These are phyloP conservation scores for Termitomyces sp. DNA, from an alignment of 768 basidiomycete species.

Conservation along the genomic window DNA sequence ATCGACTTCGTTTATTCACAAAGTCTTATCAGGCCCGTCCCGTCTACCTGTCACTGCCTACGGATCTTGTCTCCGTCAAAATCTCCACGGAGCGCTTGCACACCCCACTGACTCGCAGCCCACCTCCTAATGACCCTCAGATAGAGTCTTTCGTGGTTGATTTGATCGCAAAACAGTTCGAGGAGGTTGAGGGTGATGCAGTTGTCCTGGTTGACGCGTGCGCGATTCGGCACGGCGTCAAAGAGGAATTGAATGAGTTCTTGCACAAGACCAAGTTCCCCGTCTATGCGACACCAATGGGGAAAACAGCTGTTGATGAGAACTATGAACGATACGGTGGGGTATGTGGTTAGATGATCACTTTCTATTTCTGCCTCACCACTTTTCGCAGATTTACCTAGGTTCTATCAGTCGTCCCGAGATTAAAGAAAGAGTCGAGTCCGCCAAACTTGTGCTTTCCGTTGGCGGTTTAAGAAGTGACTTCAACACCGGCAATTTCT, in stretches of 20 bases:
- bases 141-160: constrained; percentile 70
- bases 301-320: constrained; percentile 75
- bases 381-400: constrained; percentile 59
- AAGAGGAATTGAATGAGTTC: constrained; percentile 60
- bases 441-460: constrained; percentile 70
- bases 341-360: constrained; percentile 36
- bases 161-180: constrained; percentile 63
- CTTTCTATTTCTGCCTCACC: neutral
- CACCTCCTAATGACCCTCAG: constrained; percentile 50
- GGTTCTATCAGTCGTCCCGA: constrained; percentile 66
- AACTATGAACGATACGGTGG: constrained; percentile 73
- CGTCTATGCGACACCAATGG: constrained; percentile 77
- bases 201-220: constrained; percentile 83
- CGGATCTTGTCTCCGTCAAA: constrained; percentile 69
- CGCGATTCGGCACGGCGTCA: constrained; percentile 66
- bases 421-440: constrained; percentile 71
- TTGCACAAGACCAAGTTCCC: constrained; percentile 64
- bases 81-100: constrained; percentile 64
- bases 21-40: constrained; percentile 60
- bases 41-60: constrained; percentile 84
- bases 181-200: constrained; percentile 62
- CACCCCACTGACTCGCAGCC: constrained; percentile 48
- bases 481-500: constrained; percentile 89
- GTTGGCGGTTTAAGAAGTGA: constrained; percentile 71
- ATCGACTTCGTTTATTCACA: neutral